Evolutionary conservation across 192 early-diverging fungal species (phyloP).

Genomic region (Gigaspora rosea): DNA sequence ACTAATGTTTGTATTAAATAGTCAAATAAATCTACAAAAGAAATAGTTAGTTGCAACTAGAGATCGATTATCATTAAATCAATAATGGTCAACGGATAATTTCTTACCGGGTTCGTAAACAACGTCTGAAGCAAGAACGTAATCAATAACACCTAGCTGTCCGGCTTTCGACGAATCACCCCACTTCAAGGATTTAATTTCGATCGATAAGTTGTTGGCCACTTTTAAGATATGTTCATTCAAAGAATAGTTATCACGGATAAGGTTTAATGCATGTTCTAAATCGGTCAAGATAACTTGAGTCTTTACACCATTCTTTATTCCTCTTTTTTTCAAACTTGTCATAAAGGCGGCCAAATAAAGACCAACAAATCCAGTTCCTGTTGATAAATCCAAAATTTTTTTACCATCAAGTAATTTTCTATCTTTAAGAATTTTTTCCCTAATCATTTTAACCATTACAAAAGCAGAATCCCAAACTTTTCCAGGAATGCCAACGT

Average conservation of each 20-base stretch:
- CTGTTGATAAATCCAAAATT: conserved; percentile 30
- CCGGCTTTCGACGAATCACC: not conserved
- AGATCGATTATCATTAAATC: not conserved
- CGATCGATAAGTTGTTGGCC: not conserved
- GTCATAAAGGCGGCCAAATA: conserved; percentile 17
- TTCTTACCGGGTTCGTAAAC: conserved; percentile 30
- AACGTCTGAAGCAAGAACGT: conserved; percentile 24
- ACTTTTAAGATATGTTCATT: conserved; percentile 7
- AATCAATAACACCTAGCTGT: conserved; percentile 15
- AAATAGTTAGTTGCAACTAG: not conserved
- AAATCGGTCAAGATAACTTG: conserved; percentile 27
- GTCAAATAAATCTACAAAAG: conserved; percentile 27
- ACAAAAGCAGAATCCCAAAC: conserved; percentile 33
- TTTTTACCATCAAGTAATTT: conserved; percentile 9
- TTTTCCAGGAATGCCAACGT: conserved; percentile 31
- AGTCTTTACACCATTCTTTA: not conserved
- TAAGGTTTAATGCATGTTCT: conserved; percentile 7
- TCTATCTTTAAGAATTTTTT: not conserved
- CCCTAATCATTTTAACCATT: conserved; percentile 13
- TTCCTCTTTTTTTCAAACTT: not conserved
- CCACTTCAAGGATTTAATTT: conserved; percentile 17
- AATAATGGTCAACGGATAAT: not conserved
- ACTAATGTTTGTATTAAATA: conserved; percentile 20
- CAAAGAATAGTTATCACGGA: not conserved
- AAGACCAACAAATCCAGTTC: conserved; percentile 28